Conservation (phyloP, 2,329 filamentous ascomycete species). For the Penicillium hordei region DNA sequence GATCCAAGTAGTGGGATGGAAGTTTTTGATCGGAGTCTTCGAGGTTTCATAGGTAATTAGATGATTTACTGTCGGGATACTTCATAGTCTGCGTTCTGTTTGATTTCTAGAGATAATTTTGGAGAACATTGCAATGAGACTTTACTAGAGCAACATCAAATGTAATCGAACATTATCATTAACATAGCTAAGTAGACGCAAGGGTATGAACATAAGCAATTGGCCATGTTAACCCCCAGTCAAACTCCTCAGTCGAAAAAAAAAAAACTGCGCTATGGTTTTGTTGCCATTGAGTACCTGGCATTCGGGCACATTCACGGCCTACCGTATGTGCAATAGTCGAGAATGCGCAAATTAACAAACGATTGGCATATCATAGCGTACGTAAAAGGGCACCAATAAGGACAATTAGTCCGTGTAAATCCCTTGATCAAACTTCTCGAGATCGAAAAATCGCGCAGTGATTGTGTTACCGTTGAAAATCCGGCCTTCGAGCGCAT, state of each 20-base stretch:
- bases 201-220: slow-evolving; percentile 7
- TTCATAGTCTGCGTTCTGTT: background rate
- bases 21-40: slow-evolving; percentile 18
- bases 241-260: slow-evolving; percentile 74
- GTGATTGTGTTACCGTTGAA: slow-evolving; percentile 84
- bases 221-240: slow-evolving; percentile 57
- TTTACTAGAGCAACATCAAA: background rate
- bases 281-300: slow-evolving; percentile 86
- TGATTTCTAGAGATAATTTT: background rate
- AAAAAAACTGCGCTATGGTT: slow-evolving; percentile 72
- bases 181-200: background rate
- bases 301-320: slow-evolving; percentile 84
- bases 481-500: slow-evolving; percentile 79
- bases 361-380: background rate
- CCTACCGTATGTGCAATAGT: slow-evolving; percentile 49
- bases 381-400: background rate
- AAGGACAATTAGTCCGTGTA: slow-evolving; percentile 40
- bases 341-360: background rate
- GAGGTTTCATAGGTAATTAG: background rate
- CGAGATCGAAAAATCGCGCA: slow-evolving; percentile 78
- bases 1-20: background rate
- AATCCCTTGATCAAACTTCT: slow-evolving; percentile 74
- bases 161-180: background rate
- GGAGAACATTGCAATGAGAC: background rate
- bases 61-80: background rate